Base-by-base conservation (phyloP, 2,329 filamentous ascomycete genomes). In the Colletotrichum chlorophyti region DNA sequence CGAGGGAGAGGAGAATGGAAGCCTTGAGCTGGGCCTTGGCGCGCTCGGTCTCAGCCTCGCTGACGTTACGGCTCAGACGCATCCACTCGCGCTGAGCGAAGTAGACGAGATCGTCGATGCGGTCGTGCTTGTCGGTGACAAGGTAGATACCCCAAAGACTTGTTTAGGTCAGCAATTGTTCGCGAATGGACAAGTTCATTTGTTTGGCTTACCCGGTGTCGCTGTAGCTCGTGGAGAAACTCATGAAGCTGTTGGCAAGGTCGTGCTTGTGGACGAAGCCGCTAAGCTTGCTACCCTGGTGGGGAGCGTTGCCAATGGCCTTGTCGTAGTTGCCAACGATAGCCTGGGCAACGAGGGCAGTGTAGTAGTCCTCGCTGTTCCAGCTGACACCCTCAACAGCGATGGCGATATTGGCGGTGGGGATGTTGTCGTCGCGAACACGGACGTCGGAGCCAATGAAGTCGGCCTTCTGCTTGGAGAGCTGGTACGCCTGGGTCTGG, bases 101-200 rank as follows among this genome's bases (percentile, higher is more conserved):
- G 87, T 99, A 95, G 69, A 97, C 90, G 50, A 99, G 89, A 76
- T 99, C 95, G 72, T 99, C 95, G 69, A 99, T 83, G 67, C 85
- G 85, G 69, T 90, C 93, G 69, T 91, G 80, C 80, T 95, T 90
- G 79, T 97, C 93, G 71, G 91, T 92, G 69, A 96, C 91, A 63
- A 99, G 86, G 85, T 99, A 99, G 83, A 98, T 98, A 81, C 95
- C 95, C 95, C 95, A 99, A 68, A 99, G 91, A 85, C 95, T 97
- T 43, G 5, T 23, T 41, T 41, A 19, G 8, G 43, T 77, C 70
- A 77, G 74, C 64, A 57, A 15, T 32, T 7, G 11, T 26, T 17
- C 10, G 5, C 41, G 35, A 46, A 57, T 75, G 65, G 72, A 69
- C 12, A 5, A 21, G 1, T 26, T 17, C 38, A 48, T n/a, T n/a